Base-by-base conservation (phyloP, 1,284 basidiomycete species). In the Cystobasidium pallidum region DNA sequence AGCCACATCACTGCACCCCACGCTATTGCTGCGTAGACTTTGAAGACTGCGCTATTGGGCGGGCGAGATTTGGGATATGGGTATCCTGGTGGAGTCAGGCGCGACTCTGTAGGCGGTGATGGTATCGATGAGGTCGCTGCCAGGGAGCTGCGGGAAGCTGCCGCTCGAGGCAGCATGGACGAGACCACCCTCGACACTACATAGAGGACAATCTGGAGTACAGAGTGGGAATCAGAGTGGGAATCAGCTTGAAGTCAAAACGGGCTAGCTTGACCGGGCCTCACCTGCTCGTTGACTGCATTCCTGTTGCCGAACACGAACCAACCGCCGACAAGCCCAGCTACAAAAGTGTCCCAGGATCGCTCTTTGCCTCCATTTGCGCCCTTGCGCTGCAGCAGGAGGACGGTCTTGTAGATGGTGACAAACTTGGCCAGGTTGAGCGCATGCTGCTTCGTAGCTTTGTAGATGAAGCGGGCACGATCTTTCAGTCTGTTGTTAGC, bases 1-100 rank as follows among this genome's bases (percentile, higher is more conserved):
- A 96, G 84, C 87, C 91, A 99, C 95, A 99, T 98, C 58, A 96
- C 93, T n/a, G 88, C 85, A 45, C 92, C 95, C 95, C 95, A 99
- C 43, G 89, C 87, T 36, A 97, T 76, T 0, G 94, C 91, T 2
- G 95, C 92, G 78, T 97, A 94, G 39, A 91, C 80, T 1, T 91
- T 88, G 82, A 97, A 98, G 78, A 91, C 88, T 30, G 86, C 84
- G 49, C 89, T 84, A 78, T 94, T 86, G 2, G 92, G 91, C 3
- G 92, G 91, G 54, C 91, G 81, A 2, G 92, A 90, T 77, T 86
- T 87, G 11, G 78, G 76, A 65, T 79, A 79, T 4, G 78, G 78
- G 26, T 70, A 76, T 1, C 78, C 78, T 34, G 85, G 85, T 17
- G 81, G 78, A 4, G 82, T 77, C 7, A 76, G 75, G 51, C 74